A percentile compares a stretch with the other conserved stretches of the same genome.
phyloP scores from a whole-genome alignment of 441 rosid species.

The Geranium incanum region DNA sequence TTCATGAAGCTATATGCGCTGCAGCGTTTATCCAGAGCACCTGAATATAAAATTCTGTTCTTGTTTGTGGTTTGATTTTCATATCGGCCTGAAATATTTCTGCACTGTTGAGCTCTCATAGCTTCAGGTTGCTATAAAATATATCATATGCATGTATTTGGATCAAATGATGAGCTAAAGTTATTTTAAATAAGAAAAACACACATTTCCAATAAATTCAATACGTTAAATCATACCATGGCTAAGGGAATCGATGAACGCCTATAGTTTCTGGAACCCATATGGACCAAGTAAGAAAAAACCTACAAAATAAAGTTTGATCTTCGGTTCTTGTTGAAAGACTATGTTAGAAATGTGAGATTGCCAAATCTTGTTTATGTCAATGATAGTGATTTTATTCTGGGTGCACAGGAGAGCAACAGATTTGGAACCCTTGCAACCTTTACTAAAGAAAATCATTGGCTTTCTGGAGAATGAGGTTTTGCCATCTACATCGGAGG shows the following conservation, averaged over 20 bases:
- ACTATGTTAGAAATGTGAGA: background rate
- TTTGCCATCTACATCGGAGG: slow-evolving; percentile 47
- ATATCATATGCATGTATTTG: background rate
- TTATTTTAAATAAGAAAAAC: background rate
- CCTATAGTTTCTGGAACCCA: background rate
- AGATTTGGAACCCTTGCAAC: slow-evolving; percentile 94
- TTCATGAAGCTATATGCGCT: background rate
- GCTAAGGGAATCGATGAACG: background rate
- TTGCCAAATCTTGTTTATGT: background rate
- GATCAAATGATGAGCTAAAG: background rate
- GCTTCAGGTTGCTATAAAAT: background rate
- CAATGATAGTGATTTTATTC: background rate
- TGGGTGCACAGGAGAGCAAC: slow-evolving; percentile 57
- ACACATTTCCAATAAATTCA: background rate
- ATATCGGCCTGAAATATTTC: background rate
- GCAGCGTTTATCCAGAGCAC: background rate
- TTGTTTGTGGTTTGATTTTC: background rate
- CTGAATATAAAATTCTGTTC: background rate
- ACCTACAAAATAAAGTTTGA: background rate
- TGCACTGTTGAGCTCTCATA: background rate
- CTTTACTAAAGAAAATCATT: slow-evolving; percentile 72
- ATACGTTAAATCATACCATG: background rate
- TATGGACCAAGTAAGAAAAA: background rate
- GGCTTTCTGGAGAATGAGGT: slow-evolving; percentile 80
- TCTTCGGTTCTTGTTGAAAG: background rate